phyloP scores from a whole-genome alignment of 2,329 filamentous ascomycete species.

The Cyphellophora europaea region DNA sequence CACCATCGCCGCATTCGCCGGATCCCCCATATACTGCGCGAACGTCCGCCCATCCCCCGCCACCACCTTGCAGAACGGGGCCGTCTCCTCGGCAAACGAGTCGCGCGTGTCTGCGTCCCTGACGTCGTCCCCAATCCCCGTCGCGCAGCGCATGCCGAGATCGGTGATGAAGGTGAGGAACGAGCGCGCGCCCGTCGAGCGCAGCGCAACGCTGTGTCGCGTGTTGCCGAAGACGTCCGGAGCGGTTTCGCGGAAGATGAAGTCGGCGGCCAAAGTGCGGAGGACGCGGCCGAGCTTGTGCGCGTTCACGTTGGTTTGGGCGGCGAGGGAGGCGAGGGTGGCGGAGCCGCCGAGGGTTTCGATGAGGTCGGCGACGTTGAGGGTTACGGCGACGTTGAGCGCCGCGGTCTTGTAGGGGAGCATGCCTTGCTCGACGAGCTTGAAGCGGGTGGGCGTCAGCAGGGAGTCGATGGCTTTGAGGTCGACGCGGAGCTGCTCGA shows the following conservation, averaged over 20 bases:
- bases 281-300: slow-evolving; percentile 6
- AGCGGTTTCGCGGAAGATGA: slow-evolving; percentile 5
- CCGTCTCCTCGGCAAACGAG: slow-evolving; percentile 5
- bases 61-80: slow-evolving; percentile 3
- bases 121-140: slow-evolving; percentile 4
- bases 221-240: slow-evolving; percentile 4
- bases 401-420: slow-evolving; percentile 2
- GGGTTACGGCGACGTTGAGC: slow-evolving; percentile 2
- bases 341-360: slow-evolving; percentile 3
- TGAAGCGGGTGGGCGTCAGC: slow-evolving; percentile 5
- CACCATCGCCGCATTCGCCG: slow-evolving; percentile 5
- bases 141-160: slow-evolving; percentile 1
- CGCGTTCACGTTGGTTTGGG: slow-evolving; percentile 2
- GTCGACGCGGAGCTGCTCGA: slow-evolving; percentile 6
- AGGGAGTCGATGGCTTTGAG: slow-evolving; percentile 6
- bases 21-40: slow-evolving; percentile 5
- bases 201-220: slow-evolving; percentile 5
- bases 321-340: slow-evolving; percentile 2
- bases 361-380: slow-evolving; percentile 6
- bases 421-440: slow-evolving; percentile 3
- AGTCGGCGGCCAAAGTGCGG: slow-evolving; percentile 4
- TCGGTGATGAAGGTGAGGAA: slow-evolving; percentile 7
- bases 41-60: slow-evolving; percentile 3
- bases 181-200: slow-evolving; percentile 3
- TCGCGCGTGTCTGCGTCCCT: slow-evolving; percentile 3